Conservation (phyloP, 2,329 filamentous ascomycete genomes). For the Trichoderma polysporum region DNA sequence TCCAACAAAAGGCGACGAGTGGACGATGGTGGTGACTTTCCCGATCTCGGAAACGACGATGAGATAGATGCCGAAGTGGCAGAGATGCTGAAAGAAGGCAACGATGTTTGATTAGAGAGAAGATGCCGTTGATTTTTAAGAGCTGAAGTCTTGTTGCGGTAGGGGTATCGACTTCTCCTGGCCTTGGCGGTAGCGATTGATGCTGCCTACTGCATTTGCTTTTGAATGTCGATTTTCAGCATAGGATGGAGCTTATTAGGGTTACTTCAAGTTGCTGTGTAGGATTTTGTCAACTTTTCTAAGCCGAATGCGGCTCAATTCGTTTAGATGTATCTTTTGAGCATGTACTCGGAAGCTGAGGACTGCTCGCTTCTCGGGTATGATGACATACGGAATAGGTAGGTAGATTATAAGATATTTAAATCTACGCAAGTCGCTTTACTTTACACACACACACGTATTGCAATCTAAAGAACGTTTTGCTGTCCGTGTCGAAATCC, state of each 20-base stretch:
- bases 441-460: background rate
- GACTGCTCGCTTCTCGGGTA: background rate
- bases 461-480: background rate
- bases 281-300: background rate
- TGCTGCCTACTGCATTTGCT: background rate
- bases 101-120: background rate
- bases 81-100: slow-evolving; percentile 50
- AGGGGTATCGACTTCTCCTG: background rate
- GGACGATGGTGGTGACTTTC: slow-evolving; percentile 52
- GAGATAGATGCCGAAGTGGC: slow-evolving; percentile 58
- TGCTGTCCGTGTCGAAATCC: background rate
- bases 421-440: background rate
- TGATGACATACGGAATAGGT: too few relatives aligned
- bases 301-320: background rate
- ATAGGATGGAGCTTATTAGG: background rate
- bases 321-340: background rate
- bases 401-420: background rate
- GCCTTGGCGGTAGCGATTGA: background rate
- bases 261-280: background rate
- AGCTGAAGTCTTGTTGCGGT: background rate
- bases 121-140: background rate
- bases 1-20: slow-evolving; percentile 58
- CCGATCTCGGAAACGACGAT: slow-evolving; percentile 54
- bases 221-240: background rate
- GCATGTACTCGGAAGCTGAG: background rate